phyloP scores from a whole-genome alignment of 2,329 filamentous ascomycete species.

The Fusarium piperis region DNA sequence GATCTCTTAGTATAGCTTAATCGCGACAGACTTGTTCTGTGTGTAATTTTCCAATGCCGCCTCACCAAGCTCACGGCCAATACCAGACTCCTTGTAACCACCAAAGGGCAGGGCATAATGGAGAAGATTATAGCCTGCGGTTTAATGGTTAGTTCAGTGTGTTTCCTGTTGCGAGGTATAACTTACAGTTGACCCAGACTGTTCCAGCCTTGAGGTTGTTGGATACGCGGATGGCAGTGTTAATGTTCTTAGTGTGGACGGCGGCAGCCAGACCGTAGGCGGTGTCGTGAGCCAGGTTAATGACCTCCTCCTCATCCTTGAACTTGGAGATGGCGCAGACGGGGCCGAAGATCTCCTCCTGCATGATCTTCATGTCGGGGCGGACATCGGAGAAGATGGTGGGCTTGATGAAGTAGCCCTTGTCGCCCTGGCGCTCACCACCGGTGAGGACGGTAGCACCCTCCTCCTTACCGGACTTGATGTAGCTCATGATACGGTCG shows the following conservation, averaged over 20 bases:
- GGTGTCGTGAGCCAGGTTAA: constrained; percentile 78
- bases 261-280: constrained; percentile 85
- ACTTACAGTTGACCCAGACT: constrained; percentile 62
- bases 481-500: constrained; percentile 87
- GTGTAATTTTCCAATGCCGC: constrained; percentile 74
- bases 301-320: constrained; percentile 81
- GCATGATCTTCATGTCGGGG: constrained; percentile 88
- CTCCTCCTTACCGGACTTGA: constrained; percentile 72
- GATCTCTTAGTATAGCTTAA: constrained; percentile 48
- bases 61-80: constrained; percentile 80
- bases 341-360: constrained; percentile 93
- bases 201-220: constrained; percentile 78
- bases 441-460: constrained; percentile 69
- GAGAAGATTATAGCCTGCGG: constrained; percentile 70
- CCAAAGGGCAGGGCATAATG: constrained; percentile 75
- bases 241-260: constrained; percentile 83
- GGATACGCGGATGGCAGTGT: constrained; percentile 82
- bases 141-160: too few species aligned
- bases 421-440: constrained; percentile 67
- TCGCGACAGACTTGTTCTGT: constrained; percentile 72
- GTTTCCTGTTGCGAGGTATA: background rate
- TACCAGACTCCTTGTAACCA: constrained; percentile 81
- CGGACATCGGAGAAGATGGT: constrained; percentile 88
- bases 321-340: constrained; percentile 89
- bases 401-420: constrained; percentile 91